Evolutionary conservation across 768 basidiomycete genomes (phyloP).

Genomic region (Naganishia vaughanmartiniae): DNA sequence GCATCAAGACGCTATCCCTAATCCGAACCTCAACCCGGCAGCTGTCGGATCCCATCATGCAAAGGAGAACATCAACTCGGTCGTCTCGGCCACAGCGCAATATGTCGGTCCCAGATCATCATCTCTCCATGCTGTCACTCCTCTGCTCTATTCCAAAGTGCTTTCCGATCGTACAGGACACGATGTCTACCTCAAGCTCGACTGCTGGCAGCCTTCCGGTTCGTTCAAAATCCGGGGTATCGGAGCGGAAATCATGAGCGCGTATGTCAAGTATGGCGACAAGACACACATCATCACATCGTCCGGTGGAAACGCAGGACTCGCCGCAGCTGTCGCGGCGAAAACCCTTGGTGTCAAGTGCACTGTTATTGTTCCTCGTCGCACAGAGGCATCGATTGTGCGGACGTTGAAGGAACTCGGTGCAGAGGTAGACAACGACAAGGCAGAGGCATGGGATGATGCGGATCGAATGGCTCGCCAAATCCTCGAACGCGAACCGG

Average conservation of each 20-base stretch:
- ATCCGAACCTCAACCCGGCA: conserved; percentile 18
- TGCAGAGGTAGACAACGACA: conserved; percentile 38
- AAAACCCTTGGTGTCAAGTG: conserved; percentile 31
- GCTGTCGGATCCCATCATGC: background rate
- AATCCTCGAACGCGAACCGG: conserved; percentile 22
- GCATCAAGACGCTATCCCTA: conserved; percentile 6
- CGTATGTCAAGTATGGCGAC: conserved; percentile 16
- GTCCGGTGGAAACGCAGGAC: conserved; percentile 46
- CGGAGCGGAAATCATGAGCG: conserved; percentile 13
- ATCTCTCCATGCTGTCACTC: conserved; percentile 21
- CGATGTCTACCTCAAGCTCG: conserved; percentile 42
- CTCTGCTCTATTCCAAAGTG: conserved; percentile 22
- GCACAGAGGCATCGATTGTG: conserved; percentile 38
- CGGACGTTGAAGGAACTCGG: conserved; percentile 34
- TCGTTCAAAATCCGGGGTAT: conserved; percentile 47
- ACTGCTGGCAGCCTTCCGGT: conserved; percentile 43
- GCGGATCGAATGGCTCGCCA: conserved; percentile 37
- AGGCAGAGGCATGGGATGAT: conserved; percentile 37
- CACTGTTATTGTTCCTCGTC: conserved; percentile 38
- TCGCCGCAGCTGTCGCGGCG: conserved; percentile 22
- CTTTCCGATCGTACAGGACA: conserved; percentile 15
- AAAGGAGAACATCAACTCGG: background rate
- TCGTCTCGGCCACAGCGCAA: background rate
- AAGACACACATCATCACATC: conserved; percentile 38
- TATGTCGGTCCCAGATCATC: background rate